Evolutionary conservation across 352 stramenopile genomes (phyloP), one percentile per base, ranked within the genome.

Genomic region (Plasmopara halstedii): DNA sequence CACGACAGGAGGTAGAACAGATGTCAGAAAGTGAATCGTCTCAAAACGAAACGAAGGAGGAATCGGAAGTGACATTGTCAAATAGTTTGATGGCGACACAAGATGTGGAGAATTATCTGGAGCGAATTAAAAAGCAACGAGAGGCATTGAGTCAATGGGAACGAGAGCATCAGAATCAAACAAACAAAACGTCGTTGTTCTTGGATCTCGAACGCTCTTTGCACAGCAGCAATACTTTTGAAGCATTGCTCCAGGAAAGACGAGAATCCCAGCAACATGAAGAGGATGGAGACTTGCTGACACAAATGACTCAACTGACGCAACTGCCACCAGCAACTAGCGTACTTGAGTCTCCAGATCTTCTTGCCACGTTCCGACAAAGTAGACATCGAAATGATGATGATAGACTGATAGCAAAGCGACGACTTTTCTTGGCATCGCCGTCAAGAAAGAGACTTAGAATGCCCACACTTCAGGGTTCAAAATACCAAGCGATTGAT

Each of bases 121-220:
- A 72, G 32, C 58, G 70, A 0, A 79, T 82, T 37, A 63, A 63
- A 2, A 64, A 64, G 35, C 70, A 82, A 37, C 56, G 67, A n/a
- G 57, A 77, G 19, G 64, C 56, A 1, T 42, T 82, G 43, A 67
- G 50, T 46, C 61, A 69, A 34, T 82, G 70, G 70, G 70, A 82
- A 52, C 52, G 58, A 20, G 53, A 25, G 5, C 42, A 50, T 25
- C 39, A 60, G 3, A 36, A n/a, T 21, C 32, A 50, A 25, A 54
- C 22, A 10, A 44, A 46, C 19, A 48, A 44, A 2, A 51, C 27
- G 6, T 32, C 43, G 5, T 58, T 49, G 17, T 42, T 68, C 2
- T 50, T 56, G 40, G 49, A 55, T 15, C 42, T 68, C 18, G 54
- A 64, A 19, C 46, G 50, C 18, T 61, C 55, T 14, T 21, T 62